These are phyloP conservation scores for Ogataea haglerorum DNA, from an alignment of 805 yeast genomes.

Conservation along the genomic window DNA sequence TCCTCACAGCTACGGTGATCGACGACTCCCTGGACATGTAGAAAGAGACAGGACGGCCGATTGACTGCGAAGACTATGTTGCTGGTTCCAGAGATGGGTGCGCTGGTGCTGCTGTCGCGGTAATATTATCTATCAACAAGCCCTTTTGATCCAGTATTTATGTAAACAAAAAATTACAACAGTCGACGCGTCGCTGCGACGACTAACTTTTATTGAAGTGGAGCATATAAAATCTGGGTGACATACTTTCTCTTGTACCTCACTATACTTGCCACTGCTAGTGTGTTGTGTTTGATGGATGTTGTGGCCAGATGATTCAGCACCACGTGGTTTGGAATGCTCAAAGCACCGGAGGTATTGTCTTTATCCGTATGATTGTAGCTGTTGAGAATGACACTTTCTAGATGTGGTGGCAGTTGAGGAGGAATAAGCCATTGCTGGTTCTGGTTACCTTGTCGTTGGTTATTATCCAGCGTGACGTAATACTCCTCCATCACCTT, in stretches of 20 bases:
- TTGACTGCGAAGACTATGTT: too few relatives aligned
- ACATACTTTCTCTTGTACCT: constrained; percentile 86
- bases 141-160: constrained; percentile 7
- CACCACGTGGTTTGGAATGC: constrained; percentile 93
- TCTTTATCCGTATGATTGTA: constrained; percentile 60
- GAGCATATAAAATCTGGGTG: constrained; percentile 90
- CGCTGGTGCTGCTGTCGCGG: background rate
- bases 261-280: constrained; percentile 89
- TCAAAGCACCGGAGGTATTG: constrained; percentile 83
- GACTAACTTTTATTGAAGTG: constrained; percentile 46
- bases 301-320: constrained; percentile 94
- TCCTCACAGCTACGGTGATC: constrained; percentile 73
- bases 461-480: constrained; percentile 67
- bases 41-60: background rate
- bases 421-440: constrained; percentile 78
- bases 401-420: constrained; percentile 93
- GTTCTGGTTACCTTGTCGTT: constrained; percentile 49
- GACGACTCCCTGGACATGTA: constrained; percentile 43
- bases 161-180: constrained; percentile 6
- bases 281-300: constrained; percentile 86
- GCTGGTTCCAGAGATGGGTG: too few relatives aligned
- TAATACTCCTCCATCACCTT: constrained; percentile 85
- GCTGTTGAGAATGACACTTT: constrained; percentile 84
- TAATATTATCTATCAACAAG: constrained; percentile 7
- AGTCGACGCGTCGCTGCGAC: constrained; percentile 12